Evolutionary conservation across 371 early-diverging fungal genomes (phyloP).

Genomic region (Caulochytrium protostelioides): DNA sequence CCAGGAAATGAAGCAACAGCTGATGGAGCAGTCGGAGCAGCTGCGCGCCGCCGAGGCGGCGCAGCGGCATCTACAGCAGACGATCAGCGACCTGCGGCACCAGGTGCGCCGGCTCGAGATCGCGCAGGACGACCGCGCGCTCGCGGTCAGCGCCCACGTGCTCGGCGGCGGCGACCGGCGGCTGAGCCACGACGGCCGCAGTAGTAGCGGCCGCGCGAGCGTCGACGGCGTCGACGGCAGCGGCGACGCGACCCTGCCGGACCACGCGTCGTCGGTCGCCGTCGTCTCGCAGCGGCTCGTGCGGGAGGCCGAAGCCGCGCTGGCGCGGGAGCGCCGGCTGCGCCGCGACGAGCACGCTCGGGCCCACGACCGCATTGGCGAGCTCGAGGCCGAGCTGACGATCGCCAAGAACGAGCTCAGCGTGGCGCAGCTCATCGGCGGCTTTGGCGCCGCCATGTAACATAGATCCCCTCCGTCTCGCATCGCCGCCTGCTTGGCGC

Average conservation of each 20-base stretch:
- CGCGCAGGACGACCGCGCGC: neutral
- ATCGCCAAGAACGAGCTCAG: conserved; percentile 17
- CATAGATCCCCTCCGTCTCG: no score
- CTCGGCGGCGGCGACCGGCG: neutral
- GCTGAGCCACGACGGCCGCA: neutral
- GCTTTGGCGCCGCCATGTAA: no score
- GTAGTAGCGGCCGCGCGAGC: no score
- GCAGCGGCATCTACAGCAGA: conserved; percentile 4
- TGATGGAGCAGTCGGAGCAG: no score
- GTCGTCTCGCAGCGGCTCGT: neutral
- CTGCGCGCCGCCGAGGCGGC: no score
- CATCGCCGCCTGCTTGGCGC: no score
- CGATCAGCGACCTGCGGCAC: conserved; percentile 8
- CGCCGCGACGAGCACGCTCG: conserved; percentile 13
- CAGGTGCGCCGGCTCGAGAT: conserved; percentile 10
- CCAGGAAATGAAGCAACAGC: no score
- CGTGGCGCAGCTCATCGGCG: no score
- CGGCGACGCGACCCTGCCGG: neutral
- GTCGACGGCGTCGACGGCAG: neutral
- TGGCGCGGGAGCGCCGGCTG: conserved; percentile 17
- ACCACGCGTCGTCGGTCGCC: neutral
- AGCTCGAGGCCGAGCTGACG: conserved; percentile 22
- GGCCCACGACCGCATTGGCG: conserved; percentile 15
- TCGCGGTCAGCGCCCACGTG: neutral
- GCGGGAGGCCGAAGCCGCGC: conserved; percentile 3